Percentiles rank a stretch among this genome's conserved stretches.
These are phyloP conservation scores for Pichia californica DNA, from an alignment of 805 yeast species.

Conservation along the genomic window DNA sequence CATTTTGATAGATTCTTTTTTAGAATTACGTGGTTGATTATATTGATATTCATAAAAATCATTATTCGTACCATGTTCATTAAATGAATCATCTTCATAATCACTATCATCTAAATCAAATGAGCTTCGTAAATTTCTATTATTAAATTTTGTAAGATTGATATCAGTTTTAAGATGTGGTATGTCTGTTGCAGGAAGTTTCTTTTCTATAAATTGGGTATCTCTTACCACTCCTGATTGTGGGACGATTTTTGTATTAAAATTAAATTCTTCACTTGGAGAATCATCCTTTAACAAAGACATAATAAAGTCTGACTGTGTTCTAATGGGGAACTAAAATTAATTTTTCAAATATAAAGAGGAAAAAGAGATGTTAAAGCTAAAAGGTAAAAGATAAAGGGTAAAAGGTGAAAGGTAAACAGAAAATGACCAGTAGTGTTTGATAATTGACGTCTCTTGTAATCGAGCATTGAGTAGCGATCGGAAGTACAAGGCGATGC, in stretches of 20 bases:
- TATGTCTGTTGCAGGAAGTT: neutral
- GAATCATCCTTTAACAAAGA: neutral
- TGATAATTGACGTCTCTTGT: too few relatives aligned
- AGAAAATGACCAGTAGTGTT: too few relatives aligned
- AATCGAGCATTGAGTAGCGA: too few relatives aligned
- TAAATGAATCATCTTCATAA: conserved; percentile 1
- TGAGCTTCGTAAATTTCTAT: neutral
- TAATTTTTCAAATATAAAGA: too few relatives aligned
- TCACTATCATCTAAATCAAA: conserved; percentile 1
- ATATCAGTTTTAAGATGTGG: neutral
- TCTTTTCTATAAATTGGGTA: conserved; percentile 1
- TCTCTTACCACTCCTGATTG: conserved; percentile 4
- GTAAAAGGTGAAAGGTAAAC: too few relatives aligned
- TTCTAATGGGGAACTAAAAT: too few relatives aligned
- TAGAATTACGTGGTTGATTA: conserved; percentile 10
- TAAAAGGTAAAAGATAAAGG: too few relatives aligned
- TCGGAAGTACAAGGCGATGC: too few relatives aligned
- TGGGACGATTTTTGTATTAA: neutral
- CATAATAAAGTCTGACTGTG: neutral
- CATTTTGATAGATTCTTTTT: conserved; percentile 17
- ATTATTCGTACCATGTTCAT: conserved; percentile 7
- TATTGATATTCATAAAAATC: conserved; percentile 26
- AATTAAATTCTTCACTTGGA: neutral
- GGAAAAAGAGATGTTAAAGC: too few relatives aligned
- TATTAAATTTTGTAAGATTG: neutral